A percentile compares a stretch with the other conserved stretches of the same genome.
phyloP scores from a whole-genome alignment of 768 basidiomycete genomes.

The Coprinopsis sp. region DNA sequence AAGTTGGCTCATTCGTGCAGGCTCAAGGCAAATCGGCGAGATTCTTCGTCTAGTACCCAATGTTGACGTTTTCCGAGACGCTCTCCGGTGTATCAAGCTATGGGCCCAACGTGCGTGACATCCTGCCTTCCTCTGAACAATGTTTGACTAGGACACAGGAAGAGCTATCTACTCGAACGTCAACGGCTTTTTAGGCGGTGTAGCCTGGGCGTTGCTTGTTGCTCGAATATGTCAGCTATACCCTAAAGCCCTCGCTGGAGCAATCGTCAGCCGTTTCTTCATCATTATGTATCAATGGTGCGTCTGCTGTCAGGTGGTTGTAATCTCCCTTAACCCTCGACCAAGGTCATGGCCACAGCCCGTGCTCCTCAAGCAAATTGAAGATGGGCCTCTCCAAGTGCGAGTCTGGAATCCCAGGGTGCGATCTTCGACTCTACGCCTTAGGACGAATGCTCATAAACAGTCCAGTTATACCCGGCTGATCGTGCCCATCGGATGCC shows the following conservation, averaged over 20 bases:
- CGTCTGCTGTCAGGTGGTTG: constrained; percentile 20
- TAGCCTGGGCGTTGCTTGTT: constrained; percentile 98
- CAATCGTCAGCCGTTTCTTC: constrained; percentile 96
- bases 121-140: background rate
- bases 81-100: constrained; percentile 91
- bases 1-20: constrained; percentile 35
- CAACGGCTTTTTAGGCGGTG: constrained; percentile 95
- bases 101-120: constrained; percentile 86
- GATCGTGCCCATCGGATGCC: constrained; percentile 98
- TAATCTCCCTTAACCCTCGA: background rate
- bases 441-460: constrained; percentile 3
- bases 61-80: constrained; percentile 89
- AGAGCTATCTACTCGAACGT: constrained; percentile 98
- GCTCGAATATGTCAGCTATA: constrained; percentile 98
- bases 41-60: constrained; percentile 94
- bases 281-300: constrained; percentile 98
- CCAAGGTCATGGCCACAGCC: constrained; percentile 96
- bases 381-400: constrained; percentile 89
- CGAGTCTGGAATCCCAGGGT: constrained; percentile 98
- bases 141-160: constrained; percentile 39
- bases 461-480: constrained; percentile 74
- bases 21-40: constrained; percentile 93
- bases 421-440: constrained; percentile 8
- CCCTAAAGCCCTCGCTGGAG: constrained; percentile 89
- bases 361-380: constrained; percentile 94